Base-by-base conservation (phyloP, 1,284 basidiomycete genomes). In the Ustilago tritici region DNA sequence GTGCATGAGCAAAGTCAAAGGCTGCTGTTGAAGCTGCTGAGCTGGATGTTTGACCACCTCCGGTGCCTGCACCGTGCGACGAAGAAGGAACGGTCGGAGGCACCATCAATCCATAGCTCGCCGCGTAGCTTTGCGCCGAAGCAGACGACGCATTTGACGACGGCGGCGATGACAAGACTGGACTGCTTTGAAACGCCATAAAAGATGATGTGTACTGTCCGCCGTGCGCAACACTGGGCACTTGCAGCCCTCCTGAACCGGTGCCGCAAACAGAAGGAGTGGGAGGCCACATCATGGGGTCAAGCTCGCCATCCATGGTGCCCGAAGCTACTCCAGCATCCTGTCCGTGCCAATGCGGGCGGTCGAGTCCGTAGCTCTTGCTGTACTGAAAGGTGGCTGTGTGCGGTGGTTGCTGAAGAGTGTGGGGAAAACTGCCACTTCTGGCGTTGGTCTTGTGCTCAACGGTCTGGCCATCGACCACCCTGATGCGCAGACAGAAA, bases 131-230 rank as follows among this genome's bases (percentile, higher is more conserved):
- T 31, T 73, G 65, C n/a, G 55, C 41, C 23, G 61, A 73, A 7
- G 65, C 62, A 5, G 69, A 61, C 9, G 70, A 73, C 4, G 65
- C 57, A 54, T 68, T 73, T 14, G 70, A 73, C 3, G 70, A 73
- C 1, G 70, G 65, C 2, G 70, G 65, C n/a, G 70, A 73, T 0
- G 70, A 73, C 15, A 73, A 19, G 55, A 73, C 65, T 2, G 70
- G 70, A 10, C 50, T 63, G 41, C 38, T 57, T 19, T 62, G 61
- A 17, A 73, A 19, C 6, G 41, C 49, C 11, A 56, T 28, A 15
- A 63, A 5, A 2, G 41, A 31, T 9, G 70, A 47, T 6, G 61
- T 14, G 50, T 56, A 49, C 8, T 35, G 38, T 14, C 54, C 34
- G 14, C 61, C 32, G 0, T 56, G 19, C 31, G 23, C 56, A 2